phyloP scores from a whole-genome alignment of 371 early-diverging fungal genomes.

The Saksenaea vasiformis region DNA sequence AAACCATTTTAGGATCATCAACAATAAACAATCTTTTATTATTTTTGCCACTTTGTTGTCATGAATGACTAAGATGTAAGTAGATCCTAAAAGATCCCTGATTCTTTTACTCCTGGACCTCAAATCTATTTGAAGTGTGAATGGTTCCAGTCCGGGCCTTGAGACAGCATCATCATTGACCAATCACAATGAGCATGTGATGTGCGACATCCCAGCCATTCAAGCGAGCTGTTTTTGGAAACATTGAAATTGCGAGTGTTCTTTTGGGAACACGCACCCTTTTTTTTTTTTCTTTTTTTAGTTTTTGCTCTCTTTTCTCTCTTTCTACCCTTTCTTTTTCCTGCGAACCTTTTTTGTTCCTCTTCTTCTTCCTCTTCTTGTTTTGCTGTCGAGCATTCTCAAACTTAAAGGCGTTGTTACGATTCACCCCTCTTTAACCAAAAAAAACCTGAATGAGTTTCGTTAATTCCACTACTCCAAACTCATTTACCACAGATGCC shows the following conservation, averaged over 20 bases:
- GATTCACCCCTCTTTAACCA: not conserved
- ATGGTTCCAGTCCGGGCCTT: conserved; percentile 2
- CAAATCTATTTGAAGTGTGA: not conserved
- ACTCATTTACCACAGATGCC: conserved; percentile 32
- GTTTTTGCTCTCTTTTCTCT: conserved; percentile 13
- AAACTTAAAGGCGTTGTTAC: not conserved
- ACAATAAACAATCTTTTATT: not conserved
- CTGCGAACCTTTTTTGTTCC: not conserved
- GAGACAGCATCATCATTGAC: not conserved
- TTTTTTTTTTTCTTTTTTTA: conserved; percentile 5
- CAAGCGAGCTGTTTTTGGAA: conserved; percentile 12
- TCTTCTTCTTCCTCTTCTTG: not conserved
- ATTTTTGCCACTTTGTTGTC: not conserved
- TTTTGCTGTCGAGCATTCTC: not conserved
- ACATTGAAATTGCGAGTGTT: not conserved
- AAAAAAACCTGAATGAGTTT: not conserved
- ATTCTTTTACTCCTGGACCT: not conserved
- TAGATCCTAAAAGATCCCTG: not conserved
- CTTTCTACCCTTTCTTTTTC: not conserved
- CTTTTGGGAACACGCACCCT: not conserved
- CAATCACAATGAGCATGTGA: conserved; percentile 1
- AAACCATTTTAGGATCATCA: too few species aligned
- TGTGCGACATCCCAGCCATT: conserved; percentile 11
- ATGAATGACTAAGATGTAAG: not conserved
- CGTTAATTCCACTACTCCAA: conserved; percentile 17